Base-by-base conservation (phyloP, 1,284 basidiomycete species). In the Boletus semigastroideus region DNA sequence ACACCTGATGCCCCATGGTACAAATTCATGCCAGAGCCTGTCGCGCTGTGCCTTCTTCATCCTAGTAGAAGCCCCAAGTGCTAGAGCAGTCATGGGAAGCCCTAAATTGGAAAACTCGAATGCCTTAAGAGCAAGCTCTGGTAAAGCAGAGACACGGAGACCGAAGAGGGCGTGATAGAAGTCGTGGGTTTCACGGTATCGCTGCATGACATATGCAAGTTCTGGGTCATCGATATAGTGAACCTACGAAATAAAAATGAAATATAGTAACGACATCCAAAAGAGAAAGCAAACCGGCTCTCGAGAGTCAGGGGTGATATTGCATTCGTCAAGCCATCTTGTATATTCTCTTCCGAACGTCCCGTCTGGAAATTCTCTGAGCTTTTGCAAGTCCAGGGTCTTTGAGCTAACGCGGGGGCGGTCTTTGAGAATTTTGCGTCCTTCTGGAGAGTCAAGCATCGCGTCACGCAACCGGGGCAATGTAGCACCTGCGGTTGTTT, bases 181-280 rank as follows among this genome's bases (percentile, higher is more conserved):
- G 73, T 98, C 93, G 72, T 98, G 96, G 59, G 91, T 96, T 74
- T 99, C 95, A 36, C 97, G 89, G 70, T 99, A 99, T 40, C 97
- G 87, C 62, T 97, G 93, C 87, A 99, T 94, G 51, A 98, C 92
- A 70, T 98, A 97, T 27, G 94, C 94, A 12, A 96, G 80, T 62
- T 94, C 92, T 1, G 93, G 91, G 60, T 96, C 93, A 64, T 92
- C 83, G 60, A 99, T 90, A 69, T 98, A 98, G 59, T 88, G 90
- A 5, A 97, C 93, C 93, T 90, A 78, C 25, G 20, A 43, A 31
- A 25, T 1, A 25, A 40, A 48, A 44, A 54, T 54, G 41, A 54
- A 59, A 1, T 37, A 44, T 42, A 49, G 42, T 2, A 25, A 33
- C 10, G 17, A 45, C 17, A 19, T 17, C 10, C 6, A 16, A 27